Percentiles rank a stretch among this genome's conserved stretches.
Conservation (phyloP, 164 flowering plant species). For the Saururus chinensis region DNA sequence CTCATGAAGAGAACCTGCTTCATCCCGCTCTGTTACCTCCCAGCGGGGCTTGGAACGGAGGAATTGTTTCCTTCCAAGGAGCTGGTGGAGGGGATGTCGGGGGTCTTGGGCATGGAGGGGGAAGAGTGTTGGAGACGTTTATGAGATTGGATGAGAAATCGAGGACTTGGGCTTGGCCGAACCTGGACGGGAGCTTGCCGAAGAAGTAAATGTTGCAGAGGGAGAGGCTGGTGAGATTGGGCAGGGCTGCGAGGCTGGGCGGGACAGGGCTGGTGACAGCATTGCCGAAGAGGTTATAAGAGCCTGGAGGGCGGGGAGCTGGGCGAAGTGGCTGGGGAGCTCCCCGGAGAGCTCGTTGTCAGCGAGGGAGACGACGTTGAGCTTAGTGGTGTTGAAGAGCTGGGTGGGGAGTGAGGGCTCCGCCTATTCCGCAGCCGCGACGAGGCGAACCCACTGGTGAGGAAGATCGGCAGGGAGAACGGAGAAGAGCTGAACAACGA, state of each 20-base stretch:
- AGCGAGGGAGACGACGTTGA: slow-evolving; percentile 48
- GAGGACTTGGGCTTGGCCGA: no score
- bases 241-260: no score
- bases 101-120: no score
- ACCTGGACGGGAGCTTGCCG: no score
- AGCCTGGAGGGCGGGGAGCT: slow-evolving; percentile 31
- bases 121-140: no score
- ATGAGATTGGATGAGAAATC: no score
- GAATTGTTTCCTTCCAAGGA: no score
- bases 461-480: slow-evolving; percentile 23
- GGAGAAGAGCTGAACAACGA: slow-evolving; percentile 18
- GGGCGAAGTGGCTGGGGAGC: slow-evolving; percentile 35
- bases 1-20: slow-evolving; percentile 21
- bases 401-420: no score
- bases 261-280: slow-evolving; percentile 22
- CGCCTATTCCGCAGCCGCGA: slow-evolving; percentile 18
- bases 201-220: no score
- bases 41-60: neutral
- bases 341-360: slow-evolving; percentile 60
- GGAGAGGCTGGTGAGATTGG: no score
- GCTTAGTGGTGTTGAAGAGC: slow-evolving; percentile 37
- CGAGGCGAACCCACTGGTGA: slow-evolving; percentile 24
- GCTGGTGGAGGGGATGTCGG: no score
- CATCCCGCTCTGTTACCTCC: slow-evolving; percentile 11
- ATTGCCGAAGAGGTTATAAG: slow-evolving; percentile 73